A percentile compares a stretch with the other conserved stretches of the same genome.
Conservation (phyloP, 352 stramenopile species). For the Globisporangium cylindrosporum region DNA sequence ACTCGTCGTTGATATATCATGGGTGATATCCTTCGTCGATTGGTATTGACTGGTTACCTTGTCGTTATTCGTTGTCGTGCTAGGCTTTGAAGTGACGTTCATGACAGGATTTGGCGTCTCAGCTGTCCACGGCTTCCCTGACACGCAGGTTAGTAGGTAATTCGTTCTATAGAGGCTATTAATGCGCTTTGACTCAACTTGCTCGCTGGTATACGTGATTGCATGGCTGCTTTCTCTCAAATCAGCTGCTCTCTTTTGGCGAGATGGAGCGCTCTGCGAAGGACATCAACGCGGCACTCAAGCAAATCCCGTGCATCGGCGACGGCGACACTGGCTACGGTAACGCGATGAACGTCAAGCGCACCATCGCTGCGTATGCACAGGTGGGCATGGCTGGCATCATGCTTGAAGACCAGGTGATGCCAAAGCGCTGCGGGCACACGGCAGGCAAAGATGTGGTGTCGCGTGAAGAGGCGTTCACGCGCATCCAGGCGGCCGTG, state of each 20-base stretch:
- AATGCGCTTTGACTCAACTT: not conserved
- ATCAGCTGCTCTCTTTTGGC: conserved; percentile 69
- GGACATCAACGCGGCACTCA: conserved; percentile 44
- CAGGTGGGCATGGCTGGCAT: conserved; percentile 90
- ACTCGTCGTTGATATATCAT: not conserved
- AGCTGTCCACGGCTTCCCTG: conserved; percentile 81
- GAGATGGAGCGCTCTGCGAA: conserved; percentile 53
- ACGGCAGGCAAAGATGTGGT: conserved; percentile 90
- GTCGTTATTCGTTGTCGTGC: not conserved
- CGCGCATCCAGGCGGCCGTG: conserved; percentile 84
- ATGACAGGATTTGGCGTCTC: conserved; percentile 94
- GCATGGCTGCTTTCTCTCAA: not conserved
- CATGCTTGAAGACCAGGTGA: conserved; percentile 94
- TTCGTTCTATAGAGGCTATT: not conserved
- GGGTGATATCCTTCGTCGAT: not conserved
- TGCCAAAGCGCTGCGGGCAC: conserved; percentile 92
- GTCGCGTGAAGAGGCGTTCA: conserved; percentile 79
- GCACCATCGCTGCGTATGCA: conserved; percentile 90
- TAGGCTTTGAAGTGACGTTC: conserved; percentile 89
- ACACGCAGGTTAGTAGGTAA: conserved; percentile 43
- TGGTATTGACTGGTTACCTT: not conserved
- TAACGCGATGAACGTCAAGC: conserved; percentile 93
- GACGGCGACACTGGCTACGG: conserved; percentile 92
- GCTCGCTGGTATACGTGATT: not conserved
- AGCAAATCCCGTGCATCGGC: conserved; percentile 66